These are phyloP conservation scores for Mycena polygramma DNA, from an alignment of 768 basidiomycete genomes.

Conservation along the genomic window DNA sequence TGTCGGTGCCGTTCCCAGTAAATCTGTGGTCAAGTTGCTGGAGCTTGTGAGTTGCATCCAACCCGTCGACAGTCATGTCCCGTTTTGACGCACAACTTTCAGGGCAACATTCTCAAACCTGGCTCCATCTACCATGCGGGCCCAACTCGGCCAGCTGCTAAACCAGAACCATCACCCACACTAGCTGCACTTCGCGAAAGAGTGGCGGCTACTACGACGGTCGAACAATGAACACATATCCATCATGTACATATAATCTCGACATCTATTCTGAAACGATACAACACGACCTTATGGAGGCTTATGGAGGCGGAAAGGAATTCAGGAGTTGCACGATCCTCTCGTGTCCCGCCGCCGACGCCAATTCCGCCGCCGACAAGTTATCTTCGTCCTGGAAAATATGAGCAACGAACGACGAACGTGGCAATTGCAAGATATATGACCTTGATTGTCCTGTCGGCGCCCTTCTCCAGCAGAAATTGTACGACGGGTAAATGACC, in stretches of 20 bases:
- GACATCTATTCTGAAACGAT: neutral
- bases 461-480: slow-evolving; percentile 73
- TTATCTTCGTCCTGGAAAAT: slow-evolving; percentile 73
- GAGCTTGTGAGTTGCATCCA: slow-evolving; percentile 72
- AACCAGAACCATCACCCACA: slow-evolving; percentile 21
- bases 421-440: slow-evolving; percentile 8
- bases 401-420: slow-evolving; percentile 15
- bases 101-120: slow-evolving; percentile 76
- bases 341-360: slow-evolving; percentile 67
- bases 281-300: neutral
- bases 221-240: slow-evolving; percentile 14
- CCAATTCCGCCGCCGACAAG: slow-evolving; percentile 71
- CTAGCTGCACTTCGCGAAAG: slow-evolving; percentile 30
- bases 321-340: slow-evolving; percentile 58
- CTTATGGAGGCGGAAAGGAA: slow-evolving; percentile 13
- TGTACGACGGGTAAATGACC: slow-evolving; percentile 72
- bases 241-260: slow-evolving; percentile 6
- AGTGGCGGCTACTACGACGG: slow-evolving; percentile 13
- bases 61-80: neutral
- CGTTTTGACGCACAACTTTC: slow-evolving; percentile 10
- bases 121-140: slow-evolving; percentile 68
- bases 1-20: slow-evolving; percentile 86
- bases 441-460: slow-evolving; percentile 76
- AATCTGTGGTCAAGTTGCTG: slow-evolving; percentile 81
- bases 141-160: slow-evolving; percentile 34